Conservation (phyloP, 176 grass and related monocot species). For the Carex pumila region DNA sequence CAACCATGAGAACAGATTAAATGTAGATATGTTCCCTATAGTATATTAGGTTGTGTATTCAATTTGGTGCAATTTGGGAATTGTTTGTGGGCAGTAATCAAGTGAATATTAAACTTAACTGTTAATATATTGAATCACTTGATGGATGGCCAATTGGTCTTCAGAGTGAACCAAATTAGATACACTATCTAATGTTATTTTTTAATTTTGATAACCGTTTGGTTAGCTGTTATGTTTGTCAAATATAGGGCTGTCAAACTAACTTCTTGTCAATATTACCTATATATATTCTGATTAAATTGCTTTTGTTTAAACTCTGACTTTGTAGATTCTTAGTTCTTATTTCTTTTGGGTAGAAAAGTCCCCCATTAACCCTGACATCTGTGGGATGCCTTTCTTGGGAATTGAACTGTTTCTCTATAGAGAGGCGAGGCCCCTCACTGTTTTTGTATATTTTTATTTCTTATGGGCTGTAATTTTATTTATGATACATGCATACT, state of each 20-base stretch:
- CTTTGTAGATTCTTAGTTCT: neutral
- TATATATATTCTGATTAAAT: neutral
- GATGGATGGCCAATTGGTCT: neutral
- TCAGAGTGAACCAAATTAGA: neutral
- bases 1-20: neutral
- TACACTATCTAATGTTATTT: neutral
- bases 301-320: neutral
- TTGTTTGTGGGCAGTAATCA: neutral
- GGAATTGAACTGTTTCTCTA: neutral
- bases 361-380: neutral
- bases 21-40: neutral
- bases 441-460: neutral
- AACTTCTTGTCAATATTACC: neutral
- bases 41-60: neutral
- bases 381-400: neutral
- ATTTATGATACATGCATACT: neutral
- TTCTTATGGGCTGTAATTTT: neutral
- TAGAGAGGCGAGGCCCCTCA: neutral
- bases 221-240: neutral
- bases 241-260: neutral
- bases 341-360: neutral
- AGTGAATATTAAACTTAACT: neutral
- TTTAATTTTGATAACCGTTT: neutral
- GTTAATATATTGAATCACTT: neutral
- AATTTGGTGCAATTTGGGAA: constrained; percentile 3